Evolutionary conservation across 2,329 filamentous ascomycete genomes (phyloP).

Genomic region (Fusarium heterosporum): DNA sequence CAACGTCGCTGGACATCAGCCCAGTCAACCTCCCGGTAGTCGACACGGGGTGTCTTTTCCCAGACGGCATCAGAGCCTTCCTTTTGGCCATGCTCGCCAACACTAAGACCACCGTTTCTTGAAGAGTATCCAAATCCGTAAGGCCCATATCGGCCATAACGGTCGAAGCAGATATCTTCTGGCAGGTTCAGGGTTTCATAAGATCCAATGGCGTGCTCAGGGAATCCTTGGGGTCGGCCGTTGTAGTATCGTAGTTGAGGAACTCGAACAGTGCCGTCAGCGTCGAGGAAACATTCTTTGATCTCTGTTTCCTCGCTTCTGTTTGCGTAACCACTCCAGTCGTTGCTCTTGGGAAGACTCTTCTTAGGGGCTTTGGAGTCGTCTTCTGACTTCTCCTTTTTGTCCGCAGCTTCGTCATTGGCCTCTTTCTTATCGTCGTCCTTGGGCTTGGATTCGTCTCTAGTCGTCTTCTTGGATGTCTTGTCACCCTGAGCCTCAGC

Average conservation of each 20-base stretch:
- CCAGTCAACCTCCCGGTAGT: constrained; percentile 84
- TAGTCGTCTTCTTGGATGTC: constrained; percentile 13
- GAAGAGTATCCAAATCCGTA: constrained; percentile 91
- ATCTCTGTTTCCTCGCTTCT: constrained; percentile 62
- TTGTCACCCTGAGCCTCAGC: constrained; percentile 14
- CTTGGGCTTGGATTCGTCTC: constrained; percentile 18
- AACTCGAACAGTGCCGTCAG: constrained; percentile 70
- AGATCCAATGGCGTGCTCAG: constrained; percentile 86
- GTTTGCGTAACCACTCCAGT: constrained; percentile 52
- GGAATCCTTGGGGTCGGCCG: constrained; percentile 86
- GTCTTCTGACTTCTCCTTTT: constrained; percentile 22
- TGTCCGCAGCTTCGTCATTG: constrained; percentile 7
- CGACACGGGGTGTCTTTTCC: constrained; percentile 76
- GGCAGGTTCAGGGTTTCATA: constrained; percentile 83
- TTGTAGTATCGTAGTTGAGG: constrained; percentile 79
- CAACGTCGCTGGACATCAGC: constrained; percentile 81
- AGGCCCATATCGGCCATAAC: constrained; percentile 86
- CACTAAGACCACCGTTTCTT: constrained; percentile 81
- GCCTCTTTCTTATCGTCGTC: constrained; percentile 12
- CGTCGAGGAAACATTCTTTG: constrained; percentile 83
- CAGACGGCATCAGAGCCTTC: constrained; percentile 86
- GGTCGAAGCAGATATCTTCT: constrained; percentile 91
- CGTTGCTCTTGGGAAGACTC: constrained; percentile 47
- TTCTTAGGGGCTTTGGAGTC: constrained; percentile 31
- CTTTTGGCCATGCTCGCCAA: constrained; percentile 85